These are phyloP conservation scores for Plasmodium vinckei DNA, from an alignment of 169 alveolate genomes.

Conservation along the genomic window DNA sequence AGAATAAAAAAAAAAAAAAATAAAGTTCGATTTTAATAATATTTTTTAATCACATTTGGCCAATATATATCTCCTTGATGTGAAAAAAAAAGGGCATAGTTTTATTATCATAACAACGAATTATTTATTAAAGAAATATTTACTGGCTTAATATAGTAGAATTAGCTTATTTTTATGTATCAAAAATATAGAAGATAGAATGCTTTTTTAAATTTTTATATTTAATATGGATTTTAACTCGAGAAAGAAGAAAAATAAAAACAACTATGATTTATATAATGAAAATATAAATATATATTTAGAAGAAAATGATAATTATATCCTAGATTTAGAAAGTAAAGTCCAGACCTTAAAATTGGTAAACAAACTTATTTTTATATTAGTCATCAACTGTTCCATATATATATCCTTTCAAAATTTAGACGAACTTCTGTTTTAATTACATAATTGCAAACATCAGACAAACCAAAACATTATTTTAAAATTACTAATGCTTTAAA, in stretches of 20 bases:
- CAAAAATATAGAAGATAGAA: not conserved
- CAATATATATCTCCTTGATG: too few relatives aligned
- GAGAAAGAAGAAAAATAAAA: slow-evolving; percentile 62
- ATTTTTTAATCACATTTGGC: too few relatives aligned
- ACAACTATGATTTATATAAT: slow-evolving; percentile 41
- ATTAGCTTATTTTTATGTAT: too few relatives aligned
- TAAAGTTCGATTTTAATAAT: too few relatives aligned
- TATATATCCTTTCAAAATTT: not conserved
- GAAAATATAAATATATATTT: slow-evolving; percentile 70
- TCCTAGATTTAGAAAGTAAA: slow-evolving; percentile 64
- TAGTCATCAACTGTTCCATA: too few relatives aligned
- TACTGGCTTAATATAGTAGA: too few relatives aligned
- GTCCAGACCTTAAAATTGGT: slow-evolving; percentile 67
- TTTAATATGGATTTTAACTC: slow-evolving; percentile 73
- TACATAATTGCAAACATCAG: not conserved
- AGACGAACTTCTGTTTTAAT: not conserved
- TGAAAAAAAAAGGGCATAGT: too few relatives aligned
- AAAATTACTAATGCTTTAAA: not conserved
- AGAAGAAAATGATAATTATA: slow-evolving; percentile 73
- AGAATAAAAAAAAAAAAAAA: too few relatives aligned
- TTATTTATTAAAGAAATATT: too few relatives aligned
- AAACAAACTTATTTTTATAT: slow-evolving; percentile 4
- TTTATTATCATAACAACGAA: too few relatives aligned
- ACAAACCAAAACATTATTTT: too few relatives aligned
- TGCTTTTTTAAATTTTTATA: not conserved